phyloP scores from a whole-genome alignment of 2,329 filamentous ascomycete species.

The Rutstroemia sp. region DNA sequence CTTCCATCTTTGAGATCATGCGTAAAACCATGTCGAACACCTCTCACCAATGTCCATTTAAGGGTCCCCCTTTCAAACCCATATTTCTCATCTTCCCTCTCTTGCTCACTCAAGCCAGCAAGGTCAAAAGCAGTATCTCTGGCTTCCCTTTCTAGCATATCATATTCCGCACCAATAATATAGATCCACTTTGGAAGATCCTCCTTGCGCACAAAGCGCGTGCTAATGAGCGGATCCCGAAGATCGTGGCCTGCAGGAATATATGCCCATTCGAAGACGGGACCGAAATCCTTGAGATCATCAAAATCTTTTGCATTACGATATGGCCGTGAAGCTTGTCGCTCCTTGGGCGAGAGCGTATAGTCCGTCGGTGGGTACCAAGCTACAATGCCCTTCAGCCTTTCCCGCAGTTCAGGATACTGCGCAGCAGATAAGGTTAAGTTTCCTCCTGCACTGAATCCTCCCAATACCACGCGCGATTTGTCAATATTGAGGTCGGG shows the following conservation, averaged over 20 bases:
- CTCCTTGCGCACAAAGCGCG: constrained; percentile 16
- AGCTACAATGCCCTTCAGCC: constrained; percentile 33
- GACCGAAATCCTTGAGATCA: constrained; percentile 13
- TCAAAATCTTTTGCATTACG: constrained; percentile 23
- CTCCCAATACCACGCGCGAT: constrained; percentile 35
- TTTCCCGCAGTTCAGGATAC: constrained; percentile 29
- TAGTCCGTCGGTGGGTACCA: constrained; percentile 41
- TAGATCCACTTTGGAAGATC: constrained; percentile 19
- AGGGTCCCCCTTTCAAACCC: constrained; percentile 16
- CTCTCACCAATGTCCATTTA: constrained; percentile 15
- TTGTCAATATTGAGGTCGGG: constrained; percentile 38
- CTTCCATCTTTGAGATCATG: constrained; percentile 14
- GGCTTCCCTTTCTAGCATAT: constrained; percentile 17
- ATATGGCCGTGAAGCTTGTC: constrained; percentile 27
- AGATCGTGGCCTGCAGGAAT: constrained; percentile 20
- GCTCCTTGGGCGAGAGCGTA: constrained; percentile 26
- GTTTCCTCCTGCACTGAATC: constrained; percentile 47
- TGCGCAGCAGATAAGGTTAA: constrained; percentile 37
- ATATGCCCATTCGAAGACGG: constrained; percentile 22
- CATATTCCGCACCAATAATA: constrained; percentile 16
- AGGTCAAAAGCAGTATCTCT: constrained; percentile 13
- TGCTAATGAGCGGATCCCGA: constrained; percentile 21
- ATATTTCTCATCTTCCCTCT: constrained; percentile 7
- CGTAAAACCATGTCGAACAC: constrained; percentile 18
- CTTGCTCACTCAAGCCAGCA: constrained; percentile 8